Conservation (phyloP, 495 filamentous ascomycete species). For the Penicillium soppii region DNA sequence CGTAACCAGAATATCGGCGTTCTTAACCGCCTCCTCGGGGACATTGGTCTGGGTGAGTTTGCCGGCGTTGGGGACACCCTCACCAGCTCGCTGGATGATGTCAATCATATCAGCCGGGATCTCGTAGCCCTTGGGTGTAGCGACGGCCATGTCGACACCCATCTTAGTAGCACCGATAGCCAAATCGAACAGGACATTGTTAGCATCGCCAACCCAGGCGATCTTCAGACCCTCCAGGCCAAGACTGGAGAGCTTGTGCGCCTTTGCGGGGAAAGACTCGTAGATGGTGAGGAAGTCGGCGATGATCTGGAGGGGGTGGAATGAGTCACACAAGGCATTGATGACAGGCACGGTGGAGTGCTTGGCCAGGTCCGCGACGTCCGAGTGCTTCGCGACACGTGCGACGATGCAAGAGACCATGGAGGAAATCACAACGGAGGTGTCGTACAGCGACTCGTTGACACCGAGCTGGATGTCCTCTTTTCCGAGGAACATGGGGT, state of each 20-base stretch:
- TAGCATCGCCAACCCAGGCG: slow-evolving; percentile 95
- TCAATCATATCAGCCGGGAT: slow-evolving; percentile 70
- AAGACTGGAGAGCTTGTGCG: slow-evolving; percentile 47
- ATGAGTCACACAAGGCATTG: slow-evolving; percentile 86
- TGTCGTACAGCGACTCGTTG: slow-evolving; percentile 91
- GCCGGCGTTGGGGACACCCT: slow-evolving; percentile 57
- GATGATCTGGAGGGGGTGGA: slow-evolving; percentile 88
- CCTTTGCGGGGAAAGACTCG: slow-evolving; percentile 62
- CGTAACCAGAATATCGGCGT: slow-evolving; percentile 87
- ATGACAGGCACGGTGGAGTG: slow-evolving; percentile 86
- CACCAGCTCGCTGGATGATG: slow-evolving; percentile 61
- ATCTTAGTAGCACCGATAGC: slow-evolving; percentile 82
- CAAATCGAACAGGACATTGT: slow-evolving; percentile 94
- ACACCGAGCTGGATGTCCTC: slow-evolving; percentile 96
- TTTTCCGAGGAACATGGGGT: slow-evolving; percentile 93
- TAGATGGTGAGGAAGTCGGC: slow-evolving; percentile 91
- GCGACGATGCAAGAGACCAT: slow-evolving; percentile 92
- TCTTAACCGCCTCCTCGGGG: slow-evolving; percentile 85
- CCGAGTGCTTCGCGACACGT: slow-evolving; percentile 79
- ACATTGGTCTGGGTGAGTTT: slow-evolving; percentile 69
- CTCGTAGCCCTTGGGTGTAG: slow-evolving; percentile 78
- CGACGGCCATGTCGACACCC: slow-evolving; percentile 80
- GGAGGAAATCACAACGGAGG: slow-evolving; percentile 81
- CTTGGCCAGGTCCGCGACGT: slow-evolving; percentile 75
- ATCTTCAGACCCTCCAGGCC: slow-evolving; percentile 82